Base-by-base conservation (phyloP, 495 filamentous ascomycete species). In the Daldinia concentrica region DNA sequence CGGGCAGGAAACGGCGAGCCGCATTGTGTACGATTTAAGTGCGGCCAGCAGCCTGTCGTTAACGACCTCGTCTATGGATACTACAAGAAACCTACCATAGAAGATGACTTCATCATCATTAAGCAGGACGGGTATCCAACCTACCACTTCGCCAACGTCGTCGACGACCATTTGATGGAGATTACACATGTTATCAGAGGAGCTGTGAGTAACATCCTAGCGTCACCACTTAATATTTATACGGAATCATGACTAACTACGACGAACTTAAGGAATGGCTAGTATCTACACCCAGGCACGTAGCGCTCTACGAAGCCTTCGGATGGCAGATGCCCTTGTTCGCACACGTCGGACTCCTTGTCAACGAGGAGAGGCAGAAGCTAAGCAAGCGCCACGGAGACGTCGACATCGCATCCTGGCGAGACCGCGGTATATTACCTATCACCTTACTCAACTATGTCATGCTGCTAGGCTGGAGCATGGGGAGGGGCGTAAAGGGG, bases 131-230 rank as follows among this genome's bases (percentile, higher is more conserved):
- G 94, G 0, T 89, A 90, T 58, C 95, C 95, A 1, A 98, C 95
- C 8, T 99, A 99, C 75, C 95, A 98, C 78, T 89, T 99, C 59
- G 95, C 95, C 4, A 98, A 98, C 79, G 94, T 99, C 26, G 90
- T 99, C 22, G 95, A 99, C 78, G 95, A 99, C 78, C 92, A 96
- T 76, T 80, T 86, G 56, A 99, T 99, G 95, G 79, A 91, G 58
- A 96, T 99, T 75, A 98, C 93, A 4, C 94, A 98, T 80, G 96
- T 99, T 26, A 91, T 98, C 58, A 88, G 95, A 43, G 95, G 93
- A 56, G 87, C 90, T 7, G 93, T 92, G 79, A 77, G 90, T 79
- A 4, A 29, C 7, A 24, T 32, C 4, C 14, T 6, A 22, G 14
- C 19, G 3, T 22, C 6, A 24, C 39, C 4, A 5, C 19, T 39